These are phyloP conservation scores for Cladosporium austrohemisphaericum DNA, from an alignment of 2,329 filamentous ascomycete species.

Conservation along the genomic window DNA sequence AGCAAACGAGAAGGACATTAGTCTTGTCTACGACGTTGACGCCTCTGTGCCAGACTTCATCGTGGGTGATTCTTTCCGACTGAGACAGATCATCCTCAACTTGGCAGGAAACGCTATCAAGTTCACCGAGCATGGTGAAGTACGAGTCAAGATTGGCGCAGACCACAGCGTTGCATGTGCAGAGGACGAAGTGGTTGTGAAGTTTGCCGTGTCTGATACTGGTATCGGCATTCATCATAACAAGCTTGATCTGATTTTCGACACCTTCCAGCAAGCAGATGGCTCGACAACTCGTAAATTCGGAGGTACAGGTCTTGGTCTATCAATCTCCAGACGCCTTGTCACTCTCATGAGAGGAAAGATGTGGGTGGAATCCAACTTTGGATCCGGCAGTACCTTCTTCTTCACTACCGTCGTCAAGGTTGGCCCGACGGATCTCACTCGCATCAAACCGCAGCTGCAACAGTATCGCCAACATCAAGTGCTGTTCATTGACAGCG, in stretches of 20 bases:
- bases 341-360: conserved; percentile 96
- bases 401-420: conserved; percentile 94
- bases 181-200: conserved; percentile 80
- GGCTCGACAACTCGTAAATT: conserved; percentile 95
- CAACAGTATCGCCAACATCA: conserved; percentile 89
- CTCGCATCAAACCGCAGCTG: conserved; percentile 75
- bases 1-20: conserved; percentile 91
- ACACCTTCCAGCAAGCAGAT: conserved; percentile 98
- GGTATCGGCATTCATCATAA: conserved; percentile 95
- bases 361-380: conserved; percentile 92
- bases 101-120: conserved; percentile 98
- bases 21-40: conserved; percentile 89
- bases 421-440: conserved; percentile 73
- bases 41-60: conserved; percentile 92
- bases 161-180: conserved; percentile 62
- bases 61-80: conserved; percentile 90
- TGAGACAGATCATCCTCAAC: conserved; percentile 95
- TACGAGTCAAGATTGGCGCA: conserved; percentile 85
- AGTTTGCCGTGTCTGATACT: conserved; percentile 93
- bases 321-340: conserved; percentile 91
- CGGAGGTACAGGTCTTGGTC: conserved; percentile 85
- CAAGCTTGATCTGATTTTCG: conserved; percentile 95
- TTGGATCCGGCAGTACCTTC: conserved; percentile 88
- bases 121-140: conserved; percentile 94
- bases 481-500: conserved; percentile 92